Conservation (phyloP, 164 flowering plant genomes). For the Stephania japonica region DNA sequence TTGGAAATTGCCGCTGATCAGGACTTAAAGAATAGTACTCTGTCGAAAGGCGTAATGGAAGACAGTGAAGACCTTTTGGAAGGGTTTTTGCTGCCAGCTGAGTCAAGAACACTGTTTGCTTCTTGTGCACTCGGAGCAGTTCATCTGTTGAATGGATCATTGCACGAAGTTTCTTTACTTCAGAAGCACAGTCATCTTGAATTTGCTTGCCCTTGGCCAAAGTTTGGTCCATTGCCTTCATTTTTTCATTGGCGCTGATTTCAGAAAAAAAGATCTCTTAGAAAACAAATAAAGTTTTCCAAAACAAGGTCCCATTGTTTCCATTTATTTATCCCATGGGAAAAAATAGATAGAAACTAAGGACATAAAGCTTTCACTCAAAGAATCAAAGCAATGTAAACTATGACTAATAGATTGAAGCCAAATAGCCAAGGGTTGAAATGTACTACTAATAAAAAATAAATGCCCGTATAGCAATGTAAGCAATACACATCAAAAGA, state of each 20-base stretch:
- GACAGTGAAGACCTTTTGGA: constrained; percentile 97
- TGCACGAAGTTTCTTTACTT: constrained; percentile 78
- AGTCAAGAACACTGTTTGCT: constrained; percentile 76
- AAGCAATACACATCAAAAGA: not conserved
- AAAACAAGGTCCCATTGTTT: not conserved
- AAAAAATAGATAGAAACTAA: not conserved
- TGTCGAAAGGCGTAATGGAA: constrained; percentile 82
- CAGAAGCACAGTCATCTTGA: constrained; percentile 71
- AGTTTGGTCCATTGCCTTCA: constrained; percentile 76
- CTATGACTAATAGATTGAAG: not conserved
- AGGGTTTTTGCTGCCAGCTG: constrained; percentile 91
- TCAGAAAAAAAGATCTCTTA: not conserved
- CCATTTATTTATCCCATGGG: not conserved
- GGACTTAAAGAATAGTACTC: constrained; percentile 66
- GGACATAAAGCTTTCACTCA: not conserved
- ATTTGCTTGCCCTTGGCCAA: constrained; percentile 71
- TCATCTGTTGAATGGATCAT: constrained; percentile 82
- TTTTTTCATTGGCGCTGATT: constrained; percentile 55
- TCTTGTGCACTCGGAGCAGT: constrained; percentile 76
- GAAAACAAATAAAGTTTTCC: not conserved
- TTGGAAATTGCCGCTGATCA: constrained; percentile 58
- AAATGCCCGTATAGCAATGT: not conserved
- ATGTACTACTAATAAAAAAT: not conserved
- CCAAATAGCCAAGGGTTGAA: not conserved
- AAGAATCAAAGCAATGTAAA: not conserved